Evolutionary conservation across 2,329 filamentous ascomycete genomes (phyloP).

Genomic region (Diaporthe sp.): DNA sequence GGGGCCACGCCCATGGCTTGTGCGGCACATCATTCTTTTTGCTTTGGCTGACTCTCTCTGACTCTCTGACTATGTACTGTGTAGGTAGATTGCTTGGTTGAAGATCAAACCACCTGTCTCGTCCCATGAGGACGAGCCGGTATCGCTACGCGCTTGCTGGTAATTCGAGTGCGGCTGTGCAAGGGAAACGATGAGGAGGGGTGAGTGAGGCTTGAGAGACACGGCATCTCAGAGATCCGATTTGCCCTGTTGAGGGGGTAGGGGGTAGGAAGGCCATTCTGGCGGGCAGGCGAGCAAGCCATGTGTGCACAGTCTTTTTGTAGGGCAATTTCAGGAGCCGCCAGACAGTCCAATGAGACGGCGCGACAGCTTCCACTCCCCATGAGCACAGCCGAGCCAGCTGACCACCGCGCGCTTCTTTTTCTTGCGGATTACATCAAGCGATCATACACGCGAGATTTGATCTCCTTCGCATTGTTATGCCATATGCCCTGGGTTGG

Average conservation of each 20-base stretch:
- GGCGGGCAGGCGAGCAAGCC: background rate
- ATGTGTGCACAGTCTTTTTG: background rate
- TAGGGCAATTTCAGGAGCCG: slow-evolving; percentile 37
- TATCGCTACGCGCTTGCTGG: slow-evolving; percentile 36
- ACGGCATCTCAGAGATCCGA: slow-evolving; percentile 33
- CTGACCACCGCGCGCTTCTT: slow-evolving; percentile 34
- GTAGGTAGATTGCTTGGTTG: background rate
- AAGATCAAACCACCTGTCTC: slow-evolving; percentile 29
- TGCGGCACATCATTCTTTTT: background rate
- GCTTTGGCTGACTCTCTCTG: background rate
- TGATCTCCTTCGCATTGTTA: slow-evolving; percentile 19
- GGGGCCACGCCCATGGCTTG: slow-evolving; percentile 9
- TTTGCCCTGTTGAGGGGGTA: slow-evolving; percentile 6
- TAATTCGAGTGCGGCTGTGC: slow-evolving; percentile 34
- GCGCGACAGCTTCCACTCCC: background rate
- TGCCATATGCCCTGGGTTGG: background rate
- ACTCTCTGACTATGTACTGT: too few relatives aligned
- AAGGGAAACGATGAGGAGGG: background rate
- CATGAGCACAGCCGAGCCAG: slow-evolving; percentile 18
- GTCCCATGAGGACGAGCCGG: slow-evolving; percentile 25
- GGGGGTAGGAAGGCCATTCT: background rate
- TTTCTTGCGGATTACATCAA: slow-evolving; percentile 7
- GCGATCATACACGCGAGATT: slow-evolving; percentile 30
- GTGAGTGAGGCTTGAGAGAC: slow-evolving; percentile 7
- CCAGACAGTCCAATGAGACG: slow-evolving; percentile 39